These are phyloP conservation scores for Monilinia fructigena DNA, from an alignment of 2,329 filamentous ascomycete species.

Conservation along the genomic window DNA sequence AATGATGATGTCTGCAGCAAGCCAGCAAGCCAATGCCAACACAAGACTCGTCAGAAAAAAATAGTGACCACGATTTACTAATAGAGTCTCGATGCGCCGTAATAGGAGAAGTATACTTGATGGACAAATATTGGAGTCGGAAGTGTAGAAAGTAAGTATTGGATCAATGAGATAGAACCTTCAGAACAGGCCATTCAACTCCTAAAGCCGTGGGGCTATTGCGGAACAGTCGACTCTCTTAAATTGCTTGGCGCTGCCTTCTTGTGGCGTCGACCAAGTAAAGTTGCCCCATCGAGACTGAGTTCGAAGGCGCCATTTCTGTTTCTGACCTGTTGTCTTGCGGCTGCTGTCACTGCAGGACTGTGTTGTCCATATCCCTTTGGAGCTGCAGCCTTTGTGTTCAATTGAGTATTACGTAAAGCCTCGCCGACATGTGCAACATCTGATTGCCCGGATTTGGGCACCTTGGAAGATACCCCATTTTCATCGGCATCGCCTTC, in stretches of 20 bases:
- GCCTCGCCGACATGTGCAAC: constrained; percentile 80
- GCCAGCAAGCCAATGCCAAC: neutral
- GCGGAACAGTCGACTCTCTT: constrained; percentile 33
- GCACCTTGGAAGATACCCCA: constrained; percentile 60
- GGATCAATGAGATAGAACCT: neutral
- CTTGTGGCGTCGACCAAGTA: constrained; percentile 70
- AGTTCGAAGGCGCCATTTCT: constrained; percentile 85
- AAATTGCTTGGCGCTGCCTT: constrained; percentile 44
- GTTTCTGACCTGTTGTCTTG: constrained; percentile 72
- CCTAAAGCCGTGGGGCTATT: constrained; percentile 24
- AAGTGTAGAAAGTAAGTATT: neutral
- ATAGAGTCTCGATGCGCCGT: neutral
- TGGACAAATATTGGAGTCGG: neutral
- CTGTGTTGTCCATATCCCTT: constrained; percentile 89
- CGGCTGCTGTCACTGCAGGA: constrained; percentile 77
- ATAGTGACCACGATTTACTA: neutral
- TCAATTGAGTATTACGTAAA: constrained; percentile 78
- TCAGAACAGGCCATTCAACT: neutral
- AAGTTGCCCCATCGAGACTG: constrained; percentile 83
- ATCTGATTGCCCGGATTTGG: constrained; percentile 57
- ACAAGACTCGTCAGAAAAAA: neutral
- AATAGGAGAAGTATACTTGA: neutral
- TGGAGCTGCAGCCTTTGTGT: constrained; percentile 59
- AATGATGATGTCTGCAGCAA: neutral
- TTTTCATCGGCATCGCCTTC: constrained; percentile 59